phyloP scores from a whole-genome alignment of 768 basidiomycete species.

The Lactifluus volemus region DNA sequence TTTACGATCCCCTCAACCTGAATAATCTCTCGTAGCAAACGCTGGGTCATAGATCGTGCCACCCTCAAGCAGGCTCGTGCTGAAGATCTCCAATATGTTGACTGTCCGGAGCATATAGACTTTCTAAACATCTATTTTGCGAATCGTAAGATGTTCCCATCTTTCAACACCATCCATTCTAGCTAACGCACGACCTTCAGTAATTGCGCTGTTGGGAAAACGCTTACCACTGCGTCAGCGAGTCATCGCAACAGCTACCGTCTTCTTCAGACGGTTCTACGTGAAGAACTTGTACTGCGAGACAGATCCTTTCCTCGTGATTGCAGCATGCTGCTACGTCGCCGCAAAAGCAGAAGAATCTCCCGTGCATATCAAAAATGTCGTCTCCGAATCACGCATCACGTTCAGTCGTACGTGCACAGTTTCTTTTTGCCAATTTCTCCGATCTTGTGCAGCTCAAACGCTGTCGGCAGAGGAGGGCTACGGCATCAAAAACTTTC shows the following conservation, averaged over 20 bases:
- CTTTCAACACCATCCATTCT: background rate
- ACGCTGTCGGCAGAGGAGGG: slow-evolving; percentile 39
- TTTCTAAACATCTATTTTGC: slow-evolving; percentile 86
- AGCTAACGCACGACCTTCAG: slow-evolving; percentile 32
- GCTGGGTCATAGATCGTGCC: slow-evolving; percentile 84
- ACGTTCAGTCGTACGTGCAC: slow-evolving; percentile 59
- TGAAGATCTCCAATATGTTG: slow-evolving; percentile 72
- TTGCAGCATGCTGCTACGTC: slow-evolving; percentile 90
- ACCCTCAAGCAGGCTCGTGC: slow-evolving; percentile 64
- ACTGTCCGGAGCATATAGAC: slow-evolving; percentile 66
- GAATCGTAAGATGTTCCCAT: slow-evolving; percentile 42
- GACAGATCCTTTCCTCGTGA: slow-evolving; percentile 89
- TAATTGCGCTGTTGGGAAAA: slow-evolving; percentile 81
- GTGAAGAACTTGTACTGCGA: slow-evolving; percentile 93
- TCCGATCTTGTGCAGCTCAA: background rate
- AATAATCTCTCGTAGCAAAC: slow-evolving; percentile 47
- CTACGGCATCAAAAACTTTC: slow-evolving; percentile 71
- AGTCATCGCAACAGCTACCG: slow-evolving; percentile 87
- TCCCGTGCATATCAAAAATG: slow-evolving; percentile 88
- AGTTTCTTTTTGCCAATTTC: background rate
- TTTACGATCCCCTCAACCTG: background rate
- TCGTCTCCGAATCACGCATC: slow-evolving; percentile 72
- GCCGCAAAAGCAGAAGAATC: slow-evolving; percentile 97
- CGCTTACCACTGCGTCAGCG: slow-evolving; percentile 78
- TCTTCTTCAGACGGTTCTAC: slow-evolving; percentile 96